phyloP scores from a whole-genome alignment of 1,139 yeast species.

The Meyerozyma smithsonii region DNA sequence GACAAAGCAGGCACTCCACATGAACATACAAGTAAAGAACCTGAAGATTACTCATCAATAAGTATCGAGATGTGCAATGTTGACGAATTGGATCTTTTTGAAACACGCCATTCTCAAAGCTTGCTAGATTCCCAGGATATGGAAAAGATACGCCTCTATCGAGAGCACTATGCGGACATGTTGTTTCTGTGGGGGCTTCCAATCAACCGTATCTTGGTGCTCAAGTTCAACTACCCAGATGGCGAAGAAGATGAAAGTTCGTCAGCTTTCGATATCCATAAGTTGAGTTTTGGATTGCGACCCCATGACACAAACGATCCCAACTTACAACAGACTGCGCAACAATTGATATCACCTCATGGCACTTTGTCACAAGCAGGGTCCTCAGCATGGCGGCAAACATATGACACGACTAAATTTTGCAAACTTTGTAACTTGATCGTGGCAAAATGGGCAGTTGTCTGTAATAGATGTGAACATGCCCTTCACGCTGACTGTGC shows the following conservation, averaged over 20 bases:
- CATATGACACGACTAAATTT: slow-evolving; percentile 18
- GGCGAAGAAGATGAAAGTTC: slow-evolving; percentile 8
- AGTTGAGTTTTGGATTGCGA: slow-evolving; percentile 41
- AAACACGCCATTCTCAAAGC: slow-evolving; percentile 40
- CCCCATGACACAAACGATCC: slow-evolving; percentile 10
- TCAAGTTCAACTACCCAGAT: slow-evolving; percentile 62
- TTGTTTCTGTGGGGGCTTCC: slow-evolving; percentile 82
- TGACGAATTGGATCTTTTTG: slow-evolving; percentile 51
- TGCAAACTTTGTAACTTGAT: slow-evolving; percentile 66
- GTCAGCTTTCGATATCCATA: slow-evolving; percentile 30
- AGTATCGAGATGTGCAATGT: slow-evolving; percentile 53
- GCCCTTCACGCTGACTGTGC: slow-evolving; percentile 78
- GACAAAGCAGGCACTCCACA: slow-evolving; percentile 2
- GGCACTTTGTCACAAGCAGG: neutral
- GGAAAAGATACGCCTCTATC: slow-evolving; percentile 43
- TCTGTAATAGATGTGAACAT: slow-evolving; percentile 76
- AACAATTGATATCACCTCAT: neutral
- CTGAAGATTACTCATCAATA: slow-evolving; percentile 27
- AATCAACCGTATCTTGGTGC: slow-evolving; percentile 66
- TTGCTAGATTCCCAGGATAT: slow-evolving; percentile 47
- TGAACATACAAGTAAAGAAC: slow-evolving; percentile 12
- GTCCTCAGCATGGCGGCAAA: neutral
- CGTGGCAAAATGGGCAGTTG: slow-evolving; percentile 57
- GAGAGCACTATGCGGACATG: slow-evolving; percentile 77
- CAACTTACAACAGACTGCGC: neutral